phyloP scores from a whole-genome alignment of 371 early-diverging fungal species.

The Mortierella sp. region DNA sequence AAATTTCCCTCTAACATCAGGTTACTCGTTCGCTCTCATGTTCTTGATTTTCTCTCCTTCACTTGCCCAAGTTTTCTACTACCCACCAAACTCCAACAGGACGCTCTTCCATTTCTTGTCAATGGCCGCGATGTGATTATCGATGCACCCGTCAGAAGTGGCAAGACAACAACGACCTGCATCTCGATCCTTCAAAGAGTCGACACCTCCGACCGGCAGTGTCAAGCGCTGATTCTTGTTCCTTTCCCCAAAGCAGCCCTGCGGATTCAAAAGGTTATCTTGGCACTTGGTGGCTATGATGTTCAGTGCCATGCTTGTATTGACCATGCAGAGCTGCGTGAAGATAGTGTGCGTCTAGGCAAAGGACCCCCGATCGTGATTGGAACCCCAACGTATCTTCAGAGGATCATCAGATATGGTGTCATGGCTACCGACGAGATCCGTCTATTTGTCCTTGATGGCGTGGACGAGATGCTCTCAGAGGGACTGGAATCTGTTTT shows the following conservation, averaged over 20 bases:
- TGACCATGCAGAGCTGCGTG: constrained; percentile 82
- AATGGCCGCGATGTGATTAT: constrained; percentile 84
- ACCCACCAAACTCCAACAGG: constrained; percentile 89
- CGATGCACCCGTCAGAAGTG: constrained; percentile 96
- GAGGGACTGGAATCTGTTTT: too few relatives aligned
- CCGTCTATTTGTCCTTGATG: too few relatives aligned
- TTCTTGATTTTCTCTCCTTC: not conserved
- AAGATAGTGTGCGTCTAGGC: constrained; percentile 73
- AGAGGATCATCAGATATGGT: too few relatives aligned
- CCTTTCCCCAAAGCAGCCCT: constrained; percentile 91
- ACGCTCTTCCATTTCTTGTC: constrained; percentile 18
- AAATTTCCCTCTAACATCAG: too few relatives aligned
- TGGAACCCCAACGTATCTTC: too few relatives aligned
- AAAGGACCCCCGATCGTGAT: too few relatives aligned
- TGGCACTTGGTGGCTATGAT: constrained; percentile 80
- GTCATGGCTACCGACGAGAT: too few relatives aligned
- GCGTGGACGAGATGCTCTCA: too few relatives aligned
- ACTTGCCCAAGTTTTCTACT: constrained; percentile 72
- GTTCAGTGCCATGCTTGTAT: constrained; percentile 82
- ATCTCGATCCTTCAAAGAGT: constrained; percentile 90
- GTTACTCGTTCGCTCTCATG: not conserved
- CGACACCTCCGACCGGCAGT: constrained; percentile 70
- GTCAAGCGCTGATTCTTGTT: constrained; percentile 88
- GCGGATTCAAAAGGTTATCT: constrained; percentile 84
- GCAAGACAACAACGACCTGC: constrained; percentile 95